Base-by-base conservation (phyloP, 225 moss, liverwort and hornwort species). In the Ulota crispa region DNA sequence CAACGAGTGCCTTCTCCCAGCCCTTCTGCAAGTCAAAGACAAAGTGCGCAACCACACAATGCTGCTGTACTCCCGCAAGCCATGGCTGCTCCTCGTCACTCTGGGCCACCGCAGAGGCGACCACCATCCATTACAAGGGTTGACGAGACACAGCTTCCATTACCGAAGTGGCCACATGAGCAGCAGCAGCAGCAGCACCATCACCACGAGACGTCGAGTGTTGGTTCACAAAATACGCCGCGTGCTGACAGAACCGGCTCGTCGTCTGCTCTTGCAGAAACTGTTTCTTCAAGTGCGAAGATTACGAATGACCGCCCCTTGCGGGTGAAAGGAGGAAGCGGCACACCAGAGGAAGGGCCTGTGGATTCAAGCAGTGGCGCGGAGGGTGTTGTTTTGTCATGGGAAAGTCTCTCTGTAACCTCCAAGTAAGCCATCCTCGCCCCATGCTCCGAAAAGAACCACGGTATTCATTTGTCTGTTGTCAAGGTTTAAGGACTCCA, bases 371-470 rank as follows among this genome's bases (percentile, higher is more conserved):
- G 71, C 71, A 23, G 56, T 19, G 31, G 56, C 28, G 39, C 16
- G 31, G 85, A 85, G 57, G 89, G 89, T 10, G 87, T 94, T 28
- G 93, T 95, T 70, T 82, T 95, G 59, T 95, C 95, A 18, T 95
- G 95, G 95, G 91, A 94, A 68, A 86, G 72, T 72, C 78, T 94
- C 78, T 93, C 83, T n/a, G 89, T 95, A 14, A 92, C 77, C 56
- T 92, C 95, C 64, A 90, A 92, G 95, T 92, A 84, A 90, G 30
- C 43, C 14, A 21, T n/a, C 30, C 39, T 32, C n/a, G 31, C 18
- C 18, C 50, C 50, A 50, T 50, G 50, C 50, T 50, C 50, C 18
- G 50, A 16, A 50, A 50, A 50, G 14, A 45, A 3, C 45, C 45
- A 45, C 45, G 12, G 14, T 14, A 4, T 45, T 14, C 45, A 45